phyloP scores from a whole-genome alignment of 2,329 filamentous ascomycete species.

The Sclerotinia trifoliorum region DNA sequence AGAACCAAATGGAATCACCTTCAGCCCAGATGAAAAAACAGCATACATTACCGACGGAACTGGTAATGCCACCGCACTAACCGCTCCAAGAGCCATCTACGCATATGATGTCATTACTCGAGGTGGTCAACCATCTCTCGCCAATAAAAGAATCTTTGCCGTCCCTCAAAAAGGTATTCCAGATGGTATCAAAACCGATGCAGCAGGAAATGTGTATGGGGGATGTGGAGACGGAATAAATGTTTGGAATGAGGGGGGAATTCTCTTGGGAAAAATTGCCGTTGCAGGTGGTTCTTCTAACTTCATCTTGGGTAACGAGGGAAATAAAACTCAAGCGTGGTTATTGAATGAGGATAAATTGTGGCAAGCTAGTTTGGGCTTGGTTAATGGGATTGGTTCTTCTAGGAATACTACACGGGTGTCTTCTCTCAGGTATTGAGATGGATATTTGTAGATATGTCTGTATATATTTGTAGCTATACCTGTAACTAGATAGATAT shows the following conservation, averaged over 20 bases:
- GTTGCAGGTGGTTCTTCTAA: conserved; percentile 26
- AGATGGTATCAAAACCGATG: conserved; percentile 56
- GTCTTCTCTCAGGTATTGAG: too few relatives aligned
- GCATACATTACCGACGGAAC: conserved; percentile 54
- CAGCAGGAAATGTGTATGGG: conserved; percentile 53
- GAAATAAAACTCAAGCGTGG: conserved; percentile 25
- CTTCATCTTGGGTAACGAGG: conserved; percentile 24
- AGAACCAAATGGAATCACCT: conserved; percentile 56
- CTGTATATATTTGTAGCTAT: too few relatives aligned
- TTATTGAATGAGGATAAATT: conserved; percentile 30
- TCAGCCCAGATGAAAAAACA: conserved; percentile 52
- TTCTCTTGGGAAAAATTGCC: conserved; percentile 55
- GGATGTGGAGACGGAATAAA: conserved; percentile 55
- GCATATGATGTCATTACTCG: conserved; percentile 30
- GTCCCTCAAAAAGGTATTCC: conserved; percentile 53
- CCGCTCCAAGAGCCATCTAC: conserved; percentile 41
- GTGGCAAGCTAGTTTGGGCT: conserved; percentile 23
- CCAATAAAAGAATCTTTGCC: conserved; percentile 48
- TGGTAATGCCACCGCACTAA: conserved; percentile 42
- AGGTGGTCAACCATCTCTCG: conserved; percentile 20
- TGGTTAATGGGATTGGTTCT: neutral
- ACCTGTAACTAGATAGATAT: too few relatives aligned
- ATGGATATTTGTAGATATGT: too few relatives aligned
- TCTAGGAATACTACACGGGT: neutral
- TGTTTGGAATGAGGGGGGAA: conserved; percentile 51